A percentile compares a stretch with the other conserved stretches of the same genome.
Evolutionary conservation across 1,284 basidiomycete species (phyloP).

Genomic region (Rhodofomes roseus): DNA sequence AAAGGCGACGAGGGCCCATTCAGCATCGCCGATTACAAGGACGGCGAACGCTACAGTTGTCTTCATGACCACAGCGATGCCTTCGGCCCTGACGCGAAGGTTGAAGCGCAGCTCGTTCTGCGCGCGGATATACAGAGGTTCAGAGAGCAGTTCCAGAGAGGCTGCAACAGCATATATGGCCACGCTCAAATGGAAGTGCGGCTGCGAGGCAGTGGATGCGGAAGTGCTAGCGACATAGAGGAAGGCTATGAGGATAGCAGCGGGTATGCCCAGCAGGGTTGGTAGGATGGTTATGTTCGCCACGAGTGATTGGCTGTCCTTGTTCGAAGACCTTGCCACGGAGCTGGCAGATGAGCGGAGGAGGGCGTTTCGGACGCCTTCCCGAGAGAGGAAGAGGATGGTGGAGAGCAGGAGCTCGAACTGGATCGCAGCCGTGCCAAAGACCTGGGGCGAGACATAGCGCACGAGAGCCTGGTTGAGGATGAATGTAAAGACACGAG

Average conservation of each 20-base stretch:
- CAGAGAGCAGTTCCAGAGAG: conserved; percentile 72
- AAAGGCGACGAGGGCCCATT: conserved; percentile 74
- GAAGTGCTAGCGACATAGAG: conserved; percentile 27
- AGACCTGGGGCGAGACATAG: conserved; percentile 81
- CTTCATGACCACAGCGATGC: conserved; percentile 73
- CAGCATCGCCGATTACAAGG: conserved; percentile 47
- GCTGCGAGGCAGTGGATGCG: conserved; percentile 41
- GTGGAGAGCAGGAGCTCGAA: conserved; percentile 86
- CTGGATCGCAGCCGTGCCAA: conserved; percentile 83
- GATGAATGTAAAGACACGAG: conserved; percentile 81
- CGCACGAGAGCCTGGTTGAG: conserved; percentile 88
- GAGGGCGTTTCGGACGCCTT: conserved; percentile 85
- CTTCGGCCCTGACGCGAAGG: conserved; percentile 80
- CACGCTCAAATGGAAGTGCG: conserved; percentile 63
- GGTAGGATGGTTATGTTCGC: conserved; percentile 32
- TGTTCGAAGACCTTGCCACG: neutral
- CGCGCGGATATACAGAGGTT: conserved; percentile 81
- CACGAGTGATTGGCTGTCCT: conserved; percentile 10
- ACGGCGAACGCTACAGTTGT: conserved; percentile 67
- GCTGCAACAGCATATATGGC: conserved; percentile 71
- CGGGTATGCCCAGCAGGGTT: conserved; percentile 28
- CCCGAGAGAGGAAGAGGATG: conserved; percentile 88
- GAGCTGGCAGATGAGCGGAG: conserved; percentile 36
- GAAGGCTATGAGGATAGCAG: conserved; percentile 23
- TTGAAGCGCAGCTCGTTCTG: conserved; percentile 65